Percentiles rank a stretch among this genome's conserved stretches.
These are phyloP conservation scores for Ophiostoma novo-ulmi DNA, from an alignment of 2,329 filamentous ascomycete genomes.

Conservation along the genomic window DNA sequence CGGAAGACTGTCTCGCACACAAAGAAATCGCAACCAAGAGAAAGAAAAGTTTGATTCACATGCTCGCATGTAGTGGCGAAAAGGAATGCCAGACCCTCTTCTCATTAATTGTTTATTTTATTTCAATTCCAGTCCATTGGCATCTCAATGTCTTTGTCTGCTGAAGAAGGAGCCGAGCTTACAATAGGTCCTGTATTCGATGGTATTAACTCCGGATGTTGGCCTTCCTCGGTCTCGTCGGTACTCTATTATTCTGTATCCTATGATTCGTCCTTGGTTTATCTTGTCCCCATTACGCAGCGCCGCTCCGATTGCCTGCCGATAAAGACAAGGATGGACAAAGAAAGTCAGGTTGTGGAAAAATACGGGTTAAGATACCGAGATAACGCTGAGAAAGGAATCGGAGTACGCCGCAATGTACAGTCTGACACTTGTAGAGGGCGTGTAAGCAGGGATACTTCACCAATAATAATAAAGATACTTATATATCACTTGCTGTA, in stretches of 20 bases:
- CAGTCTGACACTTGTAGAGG: not conserved
- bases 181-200: not conserved
- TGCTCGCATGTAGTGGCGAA: not conserved
- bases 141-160: not conserved
- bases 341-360: conserved; percentile 9
- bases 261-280: not conserved
- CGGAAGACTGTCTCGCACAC: not conserved
- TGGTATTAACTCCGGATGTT: not conserved
- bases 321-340: not conserved
- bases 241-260: not conserved
- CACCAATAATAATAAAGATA: not conserved
- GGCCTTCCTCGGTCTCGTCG: not conserved
- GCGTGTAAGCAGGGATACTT: not conserved
- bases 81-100: not conserved
- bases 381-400: not conserved
- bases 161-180: conserved; percentile 2
- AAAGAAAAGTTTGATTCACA: not conserved
- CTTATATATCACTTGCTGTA: too few relatives aligned
- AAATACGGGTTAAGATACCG: not conserved
- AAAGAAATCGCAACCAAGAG: not conserved
- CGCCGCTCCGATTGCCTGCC: not conserved
- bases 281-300: not conserved
- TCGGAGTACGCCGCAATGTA: not conserved
- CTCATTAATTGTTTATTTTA: not conserved
- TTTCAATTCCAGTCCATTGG: not conserved